Percentiles rank a stretch among this genome's conserved stretches.
These are phyloP conservation scores for Rhodotorula babjevae DNA, from an alignment of 768 basidiomycete genomes.

Conservation along the genomic window DNA sequence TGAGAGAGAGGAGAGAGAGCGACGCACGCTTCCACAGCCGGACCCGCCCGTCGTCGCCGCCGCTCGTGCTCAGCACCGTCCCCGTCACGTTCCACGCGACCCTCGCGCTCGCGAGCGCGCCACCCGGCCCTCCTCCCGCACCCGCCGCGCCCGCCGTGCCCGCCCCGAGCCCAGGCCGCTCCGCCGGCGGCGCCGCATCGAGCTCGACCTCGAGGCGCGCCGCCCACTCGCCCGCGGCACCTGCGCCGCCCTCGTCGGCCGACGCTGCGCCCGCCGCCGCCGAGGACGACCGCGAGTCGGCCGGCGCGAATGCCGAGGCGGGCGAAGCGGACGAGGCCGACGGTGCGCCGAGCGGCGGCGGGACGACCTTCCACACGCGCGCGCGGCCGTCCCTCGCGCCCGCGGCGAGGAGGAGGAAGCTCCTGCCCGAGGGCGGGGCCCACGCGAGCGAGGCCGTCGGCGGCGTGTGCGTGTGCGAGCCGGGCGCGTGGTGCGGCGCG, in stretches of 20 bases:
- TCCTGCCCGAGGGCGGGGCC: constrained; percentile 90
- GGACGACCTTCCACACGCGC: constrained; percentile 78
- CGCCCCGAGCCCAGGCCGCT: constrained; percentile 49
- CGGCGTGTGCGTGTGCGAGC: constrained; percentile 46
- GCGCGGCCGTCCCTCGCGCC: constrained; percentile 83
- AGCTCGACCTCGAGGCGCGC: constrained; percentile 77
- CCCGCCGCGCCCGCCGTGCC: constrained; percentile 53
- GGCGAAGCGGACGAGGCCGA: too few species aligned
- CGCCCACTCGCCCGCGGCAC: constrained; percentile 57
- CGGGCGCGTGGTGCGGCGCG: constrained; percentile 45
- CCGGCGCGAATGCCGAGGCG: neutral
- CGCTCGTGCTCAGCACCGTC: constrained; percentile 74
- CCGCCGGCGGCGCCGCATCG: constrained; percentile 57
- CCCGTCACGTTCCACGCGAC: constrained; percentile 90
- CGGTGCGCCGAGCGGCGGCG: constrained; percentile 52
- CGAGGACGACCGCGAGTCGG: constrained; percentile 39
- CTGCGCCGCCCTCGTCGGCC: constrained; percentile 50
- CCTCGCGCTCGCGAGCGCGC: constrained; percentile 59
- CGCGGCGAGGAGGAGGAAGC: constrained; percentile 88
- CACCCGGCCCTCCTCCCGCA: neutral
- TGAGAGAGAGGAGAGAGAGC: neutral
- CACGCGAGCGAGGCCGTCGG: constrained; percentile 81
- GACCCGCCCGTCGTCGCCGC: constrained; percentile 53
- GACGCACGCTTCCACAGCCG: constrained; percentile 71
- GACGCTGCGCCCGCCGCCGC: constrained; percentile 44